Percentiles rank a stretch among this genome's conserved stretches.
Evolutionary conservation across 345 rosid species (phyloP).

Genomic region (Syzygium aqueum): DNA sequence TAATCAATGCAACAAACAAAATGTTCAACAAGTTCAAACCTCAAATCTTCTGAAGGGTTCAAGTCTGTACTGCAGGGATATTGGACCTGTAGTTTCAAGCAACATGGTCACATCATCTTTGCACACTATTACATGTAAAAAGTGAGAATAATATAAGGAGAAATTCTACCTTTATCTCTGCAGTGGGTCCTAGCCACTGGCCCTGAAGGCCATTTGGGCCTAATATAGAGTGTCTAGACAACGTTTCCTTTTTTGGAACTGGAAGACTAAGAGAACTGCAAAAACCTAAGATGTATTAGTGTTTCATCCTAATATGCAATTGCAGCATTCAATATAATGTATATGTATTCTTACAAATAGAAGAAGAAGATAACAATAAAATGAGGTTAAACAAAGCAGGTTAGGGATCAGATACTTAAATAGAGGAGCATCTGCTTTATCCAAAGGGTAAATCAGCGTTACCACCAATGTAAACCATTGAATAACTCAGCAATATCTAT

Average conservation of each 20-base stretch:
- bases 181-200: slow-evolving; percentile 81
- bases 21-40: slow-evolving; percentile 23
- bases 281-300: neutral
- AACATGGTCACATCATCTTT: neutral
- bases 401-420: neutral
- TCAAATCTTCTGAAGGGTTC: slow-evolving; percentile 28
- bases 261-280: slow-evolving; percentile 66
- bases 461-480: neutral
- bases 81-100: slow-evolving; percentile 3
- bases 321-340: neutral
- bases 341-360: neutral
- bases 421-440: neutral
- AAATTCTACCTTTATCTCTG: slow-evolving; percentile 55
- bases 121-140: neutral
- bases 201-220: slow-evolving; percentile 86
- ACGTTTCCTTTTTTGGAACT: slow-evolving; percentile 72
- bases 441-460: neutral
- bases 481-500: neutral
- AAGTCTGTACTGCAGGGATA: slow-evolving; percentile 72
- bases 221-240: slow-evolving; percentile 86
- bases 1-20: neutral
- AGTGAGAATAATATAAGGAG: neutral
- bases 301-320: neutral
- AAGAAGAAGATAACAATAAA: neutral
- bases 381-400: neutral